Base-by-base conservation (phyloP, 2,329 filamentous ascomycete species). In the Nemania sp. region DNA sequence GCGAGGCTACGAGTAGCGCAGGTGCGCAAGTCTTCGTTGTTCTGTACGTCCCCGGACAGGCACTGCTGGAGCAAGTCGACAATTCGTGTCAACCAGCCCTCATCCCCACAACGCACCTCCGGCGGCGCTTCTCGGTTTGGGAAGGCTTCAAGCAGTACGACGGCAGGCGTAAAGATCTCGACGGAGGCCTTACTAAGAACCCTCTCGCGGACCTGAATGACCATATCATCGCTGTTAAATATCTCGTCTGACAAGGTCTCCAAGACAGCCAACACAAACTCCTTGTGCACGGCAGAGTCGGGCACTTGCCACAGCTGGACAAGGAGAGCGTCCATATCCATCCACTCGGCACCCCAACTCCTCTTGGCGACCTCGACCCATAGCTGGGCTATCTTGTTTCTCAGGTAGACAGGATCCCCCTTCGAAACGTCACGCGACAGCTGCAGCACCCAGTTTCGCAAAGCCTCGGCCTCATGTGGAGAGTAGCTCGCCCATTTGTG, bases 301-400 rank as follows among this genome's bases (percentile, higher is more conserved):
- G 81, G 81, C 15, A 83, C 75, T 74, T 92, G 88, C 95, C 95
- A 99, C 18, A 98, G 81, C 69, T 87, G 84, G 46, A 93, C 85
- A 57, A 99, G 83, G 71, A 90, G 83, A 65, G 87, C 79, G 74
- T 99, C 96, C 94, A 99, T 97, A 72, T 96, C 88, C 80, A 90
- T 87, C 95, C 96, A 99, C 63, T 95, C 90, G 34, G 86, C 82
- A n/a, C 84, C 91, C 95, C 95, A 99, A 72, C 87, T 90, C 69
- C 94, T 86, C 79, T 98, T 98, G 42, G 93, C 92, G 54, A 97
- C 82, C 75, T 98, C 95, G 7, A 93, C 91, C 95, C 95, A 99
- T 63, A 99, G 79, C 76, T 96, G 90, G 29, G 91, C 92, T 35
- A 95, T 89, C 79, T 99, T 99, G 81, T 96, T 98, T 68, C 94